Conservation (phyloP, 2,329 filamentous ascomycete genomes). For the Calonectria pteridis region DNA sequence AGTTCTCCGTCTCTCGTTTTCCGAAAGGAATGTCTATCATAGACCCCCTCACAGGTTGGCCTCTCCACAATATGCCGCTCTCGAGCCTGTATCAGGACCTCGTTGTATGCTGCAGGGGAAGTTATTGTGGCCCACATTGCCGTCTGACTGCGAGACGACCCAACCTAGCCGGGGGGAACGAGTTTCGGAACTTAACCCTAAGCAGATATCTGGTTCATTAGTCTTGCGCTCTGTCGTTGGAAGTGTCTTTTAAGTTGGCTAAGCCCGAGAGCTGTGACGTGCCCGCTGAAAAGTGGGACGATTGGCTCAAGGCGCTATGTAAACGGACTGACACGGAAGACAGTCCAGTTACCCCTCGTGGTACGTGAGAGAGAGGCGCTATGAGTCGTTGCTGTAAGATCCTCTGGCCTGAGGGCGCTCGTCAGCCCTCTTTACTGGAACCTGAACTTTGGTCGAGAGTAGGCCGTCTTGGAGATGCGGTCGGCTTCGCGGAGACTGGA, state of each 20-base stretch:
- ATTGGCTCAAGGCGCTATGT: constrained; percentile 46
- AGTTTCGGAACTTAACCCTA: constrained; percentile 98
- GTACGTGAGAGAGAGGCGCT: constrained; percentile 71
- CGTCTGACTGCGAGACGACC: constrained; percentile 56
- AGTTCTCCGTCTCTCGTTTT: constrained; percentile 84
- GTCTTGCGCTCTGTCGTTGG: constrained; percentile 81
- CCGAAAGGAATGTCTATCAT: constrained; percentile 72
- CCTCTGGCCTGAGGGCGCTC: constrained; percentile 79
- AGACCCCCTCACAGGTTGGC: constrained; percentile 56
- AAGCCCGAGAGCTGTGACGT: constrained; percentile 46
- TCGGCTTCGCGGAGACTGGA: constrained; percentile 32
- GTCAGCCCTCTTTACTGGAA: constrained; percentile 79
- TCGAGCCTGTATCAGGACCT: constrained; percentile 72
- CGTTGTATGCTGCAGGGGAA: constrained; percentile 62
- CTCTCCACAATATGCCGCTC: constrained; percentile 65
- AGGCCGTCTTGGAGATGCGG: constrained; percentile 53
- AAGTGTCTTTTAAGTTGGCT: constrained; percentile 72
- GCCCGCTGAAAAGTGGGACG: constrained; percentile 65
- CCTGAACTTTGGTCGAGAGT: constrained; percentile 63
- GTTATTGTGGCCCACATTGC: constrained; percentile 51
- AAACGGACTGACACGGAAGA: constrained; percentile 63
- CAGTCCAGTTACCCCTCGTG: constrained; percentile 68
- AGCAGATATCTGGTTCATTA: constrained; percentile 76
- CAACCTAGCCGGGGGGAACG: constrained; percentile 66
- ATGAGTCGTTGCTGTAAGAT: constrained; percentile 85